phyloP scores from a whole-genome alignment of 345 rosid species.

The Lumnitzera racemosa region DNA sequence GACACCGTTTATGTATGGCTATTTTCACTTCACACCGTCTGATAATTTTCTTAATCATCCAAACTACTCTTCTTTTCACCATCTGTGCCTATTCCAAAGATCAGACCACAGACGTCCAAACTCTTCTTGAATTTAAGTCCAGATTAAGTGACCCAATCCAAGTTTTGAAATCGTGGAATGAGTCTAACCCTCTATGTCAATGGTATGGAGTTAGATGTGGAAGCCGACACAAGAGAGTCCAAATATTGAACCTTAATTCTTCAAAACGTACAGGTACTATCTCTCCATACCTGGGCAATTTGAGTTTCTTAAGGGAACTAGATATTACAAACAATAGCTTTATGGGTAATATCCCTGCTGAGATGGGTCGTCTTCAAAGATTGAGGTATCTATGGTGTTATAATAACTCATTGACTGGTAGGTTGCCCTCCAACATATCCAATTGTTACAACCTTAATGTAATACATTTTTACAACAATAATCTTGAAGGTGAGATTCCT shows the following conservation, averaged over 20 bases:
- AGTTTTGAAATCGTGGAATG: background rate
- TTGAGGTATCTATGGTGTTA: background rate
- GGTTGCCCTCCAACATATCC: slow-evolving; percentile 12
- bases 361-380: background rate
- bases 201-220: background rate
- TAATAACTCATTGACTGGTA: slow-evolving; percentile 9
- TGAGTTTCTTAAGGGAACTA: background rate
- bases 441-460: background rate
- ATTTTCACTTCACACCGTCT: too few relatives aligned
- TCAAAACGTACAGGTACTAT: background rate
- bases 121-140: background rate
- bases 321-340: background rate
- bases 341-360: background rate
- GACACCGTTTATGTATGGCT: too few relatives aligned
- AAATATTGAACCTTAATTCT: background rate
- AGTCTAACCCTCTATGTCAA: background rate
- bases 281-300: background rate
- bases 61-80: too few relatives aligned
- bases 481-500: slow-evolving; percentile 11
- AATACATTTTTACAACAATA: too few relatives aligned
- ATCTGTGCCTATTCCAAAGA: too few relatives aligned
- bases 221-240: background rate
- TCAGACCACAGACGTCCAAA: too few relatives aligned
- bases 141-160: background rate
- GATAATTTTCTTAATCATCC: too few relatives aligned